Percentiles rank a stretch among this genome's conserved stretches.
phyloP scores from a whole-genome alignment of 331 rosid species.

The Malus hybrid region DNA sequence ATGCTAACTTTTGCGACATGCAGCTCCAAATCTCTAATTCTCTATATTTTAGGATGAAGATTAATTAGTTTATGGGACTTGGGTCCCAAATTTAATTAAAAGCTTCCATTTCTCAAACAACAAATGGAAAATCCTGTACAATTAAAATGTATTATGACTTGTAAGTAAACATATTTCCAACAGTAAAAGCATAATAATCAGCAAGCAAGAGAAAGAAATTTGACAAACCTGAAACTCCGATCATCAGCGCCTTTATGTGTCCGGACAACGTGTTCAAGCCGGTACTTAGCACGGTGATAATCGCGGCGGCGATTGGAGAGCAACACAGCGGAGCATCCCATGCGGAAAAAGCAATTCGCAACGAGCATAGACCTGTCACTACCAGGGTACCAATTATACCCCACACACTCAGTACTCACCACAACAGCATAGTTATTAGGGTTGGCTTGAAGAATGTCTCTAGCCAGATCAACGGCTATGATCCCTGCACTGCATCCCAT shows the following conservation, averaged over 20 bases:
- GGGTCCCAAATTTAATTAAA: background rate
- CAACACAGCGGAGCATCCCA: constrained; percentile 89
- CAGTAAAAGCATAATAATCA: background rate
- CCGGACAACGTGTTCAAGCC: constrained; percentile 85
- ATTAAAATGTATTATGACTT: background rate
- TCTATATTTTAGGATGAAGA: background rate
- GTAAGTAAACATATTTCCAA: background rate
- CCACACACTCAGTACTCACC: constrained; percentile 86
- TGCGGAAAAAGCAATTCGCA: constrained; percentile 83
- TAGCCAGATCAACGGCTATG: constrained; percentile 70
- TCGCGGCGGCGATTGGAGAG: constrained; percentile 90
- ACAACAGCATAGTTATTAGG: constrained; percentile 86
- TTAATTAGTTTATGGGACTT: background rate
- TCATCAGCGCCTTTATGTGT: constrained; percentile 96
- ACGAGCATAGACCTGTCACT: constrained; percentile 76
- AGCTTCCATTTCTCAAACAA: background rate
- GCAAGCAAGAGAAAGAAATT: background rate
- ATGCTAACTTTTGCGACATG: background rate
- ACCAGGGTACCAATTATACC: constrained; percentile 89
- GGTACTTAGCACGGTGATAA: constrained; percentile 62
- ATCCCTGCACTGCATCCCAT: constrained; percentile 98
- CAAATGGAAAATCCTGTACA: background rate
- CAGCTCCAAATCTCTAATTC: background rate
- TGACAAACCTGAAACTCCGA: constrained; percentile 75
- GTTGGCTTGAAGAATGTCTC: constrained; percentile 74